phyloP scores from a whole-genome alignment of 257 asterid species.

The Ilex aquifolium region DNA sequence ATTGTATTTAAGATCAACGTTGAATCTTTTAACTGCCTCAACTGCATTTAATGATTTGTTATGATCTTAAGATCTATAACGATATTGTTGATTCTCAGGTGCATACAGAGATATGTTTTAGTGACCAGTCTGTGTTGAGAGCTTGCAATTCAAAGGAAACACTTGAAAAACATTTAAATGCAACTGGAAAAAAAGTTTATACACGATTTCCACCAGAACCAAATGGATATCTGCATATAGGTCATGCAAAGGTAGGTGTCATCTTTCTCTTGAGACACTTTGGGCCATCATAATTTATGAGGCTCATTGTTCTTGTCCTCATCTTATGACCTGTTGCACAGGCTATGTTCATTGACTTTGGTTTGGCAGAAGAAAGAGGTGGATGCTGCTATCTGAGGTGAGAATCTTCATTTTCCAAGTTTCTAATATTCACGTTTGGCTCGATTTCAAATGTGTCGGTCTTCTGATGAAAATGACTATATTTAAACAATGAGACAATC shows the following conservation, averaged over 20 bases:
- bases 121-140: slow-evolving; percentile 80
- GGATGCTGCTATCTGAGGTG: slow-evolving; percentile 95
- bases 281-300: slow-evolving; percentile 1
- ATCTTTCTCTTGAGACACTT: neutral
- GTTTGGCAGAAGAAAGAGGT: slow-evolving; percentile 89
- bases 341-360: slow-evolving; percentile 99
- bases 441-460: no score
- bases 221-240: slow-evolving; percentile 92
- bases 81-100: slow-evolving; percentile 41
- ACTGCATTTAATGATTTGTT: neutral
- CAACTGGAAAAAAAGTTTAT: slow-evolving; percentile 66
- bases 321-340: slow-evolving; percentile 20
- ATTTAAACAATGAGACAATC: no score
- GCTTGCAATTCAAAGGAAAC: slow-evolving; percentile 76
- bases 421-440: no score
- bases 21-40: no score
- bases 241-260: slow-evolving; percentile 82
- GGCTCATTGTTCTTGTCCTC: slow-evolving; percentile 2
- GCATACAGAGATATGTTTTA: slow-evolving; percentile 86
- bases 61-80: neutral
- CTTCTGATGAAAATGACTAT: no score
- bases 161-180: slow-evolving; percentile 74
- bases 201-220: slow-evolving; percentile 99
- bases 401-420: slow-evolving; percentile 1
- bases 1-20: no score